phyloP scores from a whole-genome alignment of 208 protist genomes.

The Acanthamoeba royreba region DNA sequence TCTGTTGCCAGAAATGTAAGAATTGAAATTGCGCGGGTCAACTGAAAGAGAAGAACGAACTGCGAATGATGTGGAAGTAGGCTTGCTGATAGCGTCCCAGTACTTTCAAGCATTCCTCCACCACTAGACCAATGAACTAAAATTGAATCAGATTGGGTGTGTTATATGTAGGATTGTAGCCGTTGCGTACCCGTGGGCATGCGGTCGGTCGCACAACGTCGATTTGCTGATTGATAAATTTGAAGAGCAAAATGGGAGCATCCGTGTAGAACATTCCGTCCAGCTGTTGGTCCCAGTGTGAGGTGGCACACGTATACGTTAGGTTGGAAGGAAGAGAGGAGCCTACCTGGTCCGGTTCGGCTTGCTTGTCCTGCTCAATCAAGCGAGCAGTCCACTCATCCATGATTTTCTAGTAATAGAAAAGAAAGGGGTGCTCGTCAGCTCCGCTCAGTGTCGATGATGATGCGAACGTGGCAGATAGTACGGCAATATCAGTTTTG shows the following conservation, averaged over 20 bases:
- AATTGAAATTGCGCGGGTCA: background rate
- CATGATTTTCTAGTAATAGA: background rate
- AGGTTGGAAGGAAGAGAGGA: background rate
- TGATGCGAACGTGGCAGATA: background rate
- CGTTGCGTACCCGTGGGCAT: background rate
- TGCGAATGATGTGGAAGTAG: background rate
- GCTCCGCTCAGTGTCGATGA: background rate
- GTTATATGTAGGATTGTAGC: background rate
- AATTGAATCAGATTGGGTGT: background rate
- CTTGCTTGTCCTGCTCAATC: background rate
- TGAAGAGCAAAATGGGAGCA: background rate
- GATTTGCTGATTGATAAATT: constrained; percentile 22
- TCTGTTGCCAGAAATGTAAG: background rate
- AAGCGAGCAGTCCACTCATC: background rate
- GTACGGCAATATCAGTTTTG: background rate
- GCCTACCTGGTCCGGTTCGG: background rate
- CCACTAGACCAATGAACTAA: background rate
- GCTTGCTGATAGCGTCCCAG: background rate
- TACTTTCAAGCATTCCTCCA: background rate
- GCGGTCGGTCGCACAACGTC: background rate
- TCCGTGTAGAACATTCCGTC: background rate
- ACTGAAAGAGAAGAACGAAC: background rate
- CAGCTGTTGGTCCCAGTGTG: background rate
- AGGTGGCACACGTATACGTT: background rate
- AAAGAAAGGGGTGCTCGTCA: background rate